A percentile compares a stretch with the other conserved stretches of the same genome.
Evolutionary conservation across 495 filamentous ascomycete genomes (phyloP).

Genomic region (Patellaria atrata): DNA sequence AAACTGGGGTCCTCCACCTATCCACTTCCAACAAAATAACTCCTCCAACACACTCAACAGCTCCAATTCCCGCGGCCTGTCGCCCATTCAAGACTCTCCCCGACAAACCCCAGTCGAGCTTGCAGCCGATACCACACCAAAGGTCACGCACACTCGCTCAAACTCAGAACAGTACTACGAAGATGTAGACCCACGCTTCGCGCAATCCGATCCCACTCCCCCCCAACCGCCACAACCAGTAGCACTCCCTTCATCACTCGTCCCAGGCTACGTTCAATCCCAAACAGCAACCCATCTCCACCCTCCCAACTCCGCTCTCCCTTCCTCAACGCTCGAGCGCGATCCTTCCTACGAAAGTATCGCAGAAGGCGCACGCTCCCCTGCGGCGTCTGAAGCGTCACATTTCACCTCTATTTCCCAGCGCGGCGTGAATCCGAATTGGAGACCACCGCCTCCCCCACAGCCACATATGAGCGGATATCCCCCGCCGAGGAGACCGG

Average conservation of each 20-base stretch:
- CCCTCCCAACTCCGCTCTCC: slow-evolving; percentile 8
- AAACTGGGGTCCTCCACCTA: slow-evolving; percentile 31
- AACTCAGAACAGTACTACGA: slow-evolving; percentile 64
- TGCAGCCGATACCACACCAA: slow-evolving; percentile 22
- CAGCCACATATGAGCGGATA: slow-evolving; percentile 12
- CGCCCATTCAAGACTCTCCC: slow-evolving; percentile 24
- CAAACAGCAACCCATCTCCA: slow-evolving; percentile 14
- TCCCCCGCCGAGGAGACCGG: slow-evolving; percentile 14
- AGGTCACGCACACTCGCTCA: slow-evolving; percentile 27
- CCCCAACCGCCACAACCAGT: slow-evolving; percentile 8
- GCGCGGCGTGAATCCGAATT: slow-evolving; percentile 73
- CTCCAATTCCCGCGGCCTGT: slow-evolving; percentile 16
- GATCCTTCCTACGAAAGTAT: slow-evolving; percentile 42
- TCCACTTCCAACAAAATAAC: slow-evolving; percentile 24
- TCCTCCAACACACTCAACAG: slow-evolving; percentile 9
- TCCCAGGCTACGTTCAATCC: slow-evolving; percentile 19
- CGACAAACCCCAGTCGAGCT: slow-evolving; percentile 29
- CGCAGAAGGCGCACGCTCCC: slow-evolving; percentile 52
- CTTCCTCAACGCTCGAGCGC: slow-evolving; percentile 3
- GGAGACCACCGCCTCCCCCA: slow-evolving; percentile 48
- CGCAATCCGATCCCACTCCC: slow-evolving; percentile 29
- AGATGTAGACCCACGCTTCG: slow-evolving; percentile 86
- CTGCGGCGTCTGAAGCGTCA: slow-evolving; percentile 59
- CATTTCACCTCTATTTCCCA: slow-evolving; percentile 79
- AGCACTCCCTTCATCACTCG: slow-evolving; percentile 23